A percentile compares a stretch with the other conserved stretches of the same genome.
Conservation (phyloP, 2,329 filamentous ascomycete genomes). For the Didymella pinodella region DNA sequence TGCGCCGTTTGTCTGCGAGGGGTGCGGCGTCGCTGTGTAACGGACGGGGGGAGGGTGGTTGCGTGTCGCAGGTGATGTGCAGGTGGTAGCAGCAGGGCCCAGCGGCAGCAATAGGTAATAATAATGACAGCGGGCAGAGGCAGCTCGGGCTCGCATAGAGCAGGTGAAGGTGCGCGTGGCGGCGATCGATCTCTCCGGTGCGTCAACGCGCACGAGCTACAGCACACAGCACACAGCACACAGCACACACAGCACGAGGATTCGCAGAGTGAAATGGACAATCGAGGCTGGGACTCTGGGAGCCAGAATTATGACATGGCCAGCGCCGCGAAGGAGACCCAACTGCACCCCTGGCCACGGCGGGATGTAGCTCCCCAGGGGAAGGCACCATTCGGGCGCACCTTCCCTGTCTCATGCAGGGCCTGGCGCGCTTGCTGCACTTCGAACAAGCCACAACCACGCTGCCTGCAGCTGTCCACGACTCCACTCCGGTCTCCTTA, state of each 20-base stretch:
- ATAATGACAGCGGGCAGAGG: constrained; percentile 4
- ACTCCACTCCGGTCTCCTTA: constrained; percentile 10
- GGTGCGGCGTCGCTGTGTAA: constrained; percentile 25
- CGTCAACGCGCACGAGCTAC: constrained; percentile 12
- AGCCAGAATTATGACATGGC: constrained; percentile 7
- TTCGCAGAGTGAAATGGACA: constrained; percentile 3
- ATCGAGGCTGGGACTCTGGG: constrained; percentile 6
- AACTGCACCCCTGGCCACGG: constrained; percentile 20
- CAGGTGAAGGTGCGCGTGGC: constrained; percentile 14
- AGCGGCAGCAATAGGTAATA: constrained; percentile 1
- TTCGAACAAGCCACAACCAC: constrained; percentile 16
- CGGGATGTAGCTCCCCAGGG: constrained; percentile 18
- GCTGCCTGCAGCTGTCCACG: constrained; percentile 11
- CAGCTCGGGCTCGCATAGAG: constrained; percentile 9
- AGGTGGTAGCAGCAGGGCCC: constrained; percentile 1
- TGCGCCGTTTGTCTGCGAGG: constrained; percentile 26
- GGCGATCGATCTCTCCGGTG: constrained; percentile 1
- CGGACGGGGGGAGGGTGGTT: constrained; percentile 10
- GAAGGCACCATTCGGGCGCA: constrained; percentile 16
- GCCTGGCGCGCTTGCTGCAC: constrained; percentile 11
- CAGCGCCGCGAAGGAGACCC: constrained; percentile 14
- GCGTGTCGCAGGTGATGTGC: constrained; percentile 12
- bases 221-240: neutral
- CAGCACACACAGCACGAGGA: neutral
- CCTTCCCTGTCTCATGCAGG: constrained; percentile 25